phyloP scores from a whole-genome alignment of 805 yeast genomes.

The Henningerozyma blattae region DNA sequence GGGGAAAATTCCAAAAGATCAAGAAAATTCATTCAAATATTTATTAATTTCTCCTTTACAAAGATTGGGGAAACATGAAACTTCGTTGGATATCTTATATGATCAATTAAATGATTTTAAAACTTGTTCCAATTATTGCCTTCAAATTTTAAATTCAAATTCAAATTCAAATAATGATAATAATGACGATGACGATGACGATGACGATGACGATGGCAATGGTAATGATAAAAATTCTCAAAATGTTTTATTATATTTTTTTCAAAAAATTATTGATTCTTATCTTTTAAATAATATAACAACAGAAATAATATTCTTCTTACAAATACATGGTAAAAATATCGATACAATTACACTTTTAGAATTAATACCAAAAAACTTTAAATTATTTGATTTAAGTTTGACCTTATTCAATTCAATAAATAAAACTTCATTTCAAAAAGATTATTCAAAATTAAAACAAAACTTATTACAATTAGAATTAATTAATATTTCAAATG shows the following conservation, averaged over 20 bases:
- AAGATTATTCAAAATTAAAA: slow-evolving; percentile 31
- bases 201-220: too few species aligned
- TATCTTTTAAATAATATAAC: neutral
- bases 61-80: slow-evolving; percentile 46
- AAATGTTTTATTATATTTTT: slow-evolving; percentile 29
- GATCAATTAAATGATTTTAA: slow-evolving; percentile 43
- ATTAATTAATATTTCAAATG: slow-evolving; percentile 34
- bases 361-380: slow-evolving; percentile 37
- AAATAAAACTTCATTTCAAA: slow-evolving; percentile 27
- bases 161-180: too few species aligned
- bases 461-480: slow-evolving; percentile 44
- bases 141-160: too few species aligned
- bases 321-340: slow-evolving; percentile 16
- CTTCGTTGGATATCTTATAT: slow-evolving; percentile 50
- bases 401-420: slow-evolving; percentile 35
- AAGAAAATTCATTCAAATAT: slow-evolving; percentile 5
- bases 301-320: slow-evolving; percentile 8
- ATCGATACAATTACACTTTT: slow-evolving; percentile 25
- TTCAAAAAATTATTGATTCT: slow-evolving; percentile 25
- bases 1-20: slow-evolving; percentile 1
- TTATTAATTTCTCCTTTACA: slow-evolving; percentile 43
- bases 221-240: too few species aligned
- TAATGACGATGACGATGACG: too few species aligned
- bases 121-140: slow-evolving; percentile 52
- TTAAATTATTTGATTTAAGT: slow-evolving; percentile 33